These are phyloP conservation scores for Blastobotrys chiropterorum DNA, from an alignment of 805 yeast genomes.

Conservation along the genomic window DNA sequence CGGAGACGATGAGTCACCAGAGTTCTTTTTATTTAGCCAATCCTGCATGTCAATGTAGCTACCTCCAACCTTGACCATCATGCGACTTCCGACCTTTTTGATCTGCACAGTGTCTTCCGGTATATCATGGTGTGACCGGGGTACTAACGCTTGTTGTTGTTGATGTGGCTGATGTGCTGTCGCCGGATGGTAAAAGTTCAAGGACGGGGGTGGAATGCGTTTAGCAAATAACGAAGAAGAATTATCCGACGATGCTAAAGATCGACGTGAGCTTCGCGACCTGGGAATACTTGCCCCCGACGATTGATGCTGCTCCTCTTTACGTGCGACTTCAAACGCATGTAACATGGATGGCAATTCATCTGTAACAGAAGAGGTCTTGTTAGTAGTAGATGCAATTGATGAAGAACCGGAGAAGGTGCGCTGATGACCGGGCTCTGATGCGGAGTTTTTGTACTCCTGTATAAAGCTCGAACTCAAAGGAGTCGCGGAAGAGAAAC, in stretches of 20 bases:
- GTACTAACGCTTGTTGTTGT: too few species aligned
- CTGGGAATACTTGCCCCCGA: too few species aligned
- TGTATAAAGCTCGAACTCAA: neutral
- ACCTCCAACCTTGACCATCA: conserved; percentile 22
- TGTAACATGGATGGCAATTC: conserved; percentile 22
- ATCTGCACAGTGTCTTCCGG: conserved; percentile 15
- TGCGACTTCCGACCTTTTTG: conserved; percentile 21
- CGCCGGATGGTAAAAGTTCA: too few species aligned
- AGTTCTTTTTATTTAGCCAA: conserved; percentile 21
- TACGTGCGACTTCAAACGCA: conserved; percentile 22
- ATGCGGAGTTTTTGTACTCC: neutral
- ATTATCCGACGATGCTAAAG: too few species aligned
- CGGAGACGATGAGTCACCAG: conserved; percentile 1
- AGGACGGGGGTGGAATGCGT: too few species aligned
- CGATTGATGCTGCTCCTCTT: conserved; percentile 1
- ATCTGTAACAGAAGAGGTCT: conserved; percentile 17
- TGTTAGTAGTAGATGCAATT: neutral
- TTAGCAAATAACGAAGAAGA: too few species aligned
- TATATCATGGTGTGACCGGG: too few species aligned
- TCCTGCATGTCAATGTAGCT: conserved; percentile 26
- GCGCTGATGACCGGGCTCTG: neutral
- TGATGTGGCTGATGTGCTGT: too few species aligned
- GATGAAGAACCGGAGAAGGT: neutral
- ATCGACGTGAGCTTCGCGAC: too few species aligned
- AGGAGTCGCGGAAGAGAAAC: neutral